Conservation (phyloP, 306 rosid genomes). For the Cicer pinnatifidum region DNA sequence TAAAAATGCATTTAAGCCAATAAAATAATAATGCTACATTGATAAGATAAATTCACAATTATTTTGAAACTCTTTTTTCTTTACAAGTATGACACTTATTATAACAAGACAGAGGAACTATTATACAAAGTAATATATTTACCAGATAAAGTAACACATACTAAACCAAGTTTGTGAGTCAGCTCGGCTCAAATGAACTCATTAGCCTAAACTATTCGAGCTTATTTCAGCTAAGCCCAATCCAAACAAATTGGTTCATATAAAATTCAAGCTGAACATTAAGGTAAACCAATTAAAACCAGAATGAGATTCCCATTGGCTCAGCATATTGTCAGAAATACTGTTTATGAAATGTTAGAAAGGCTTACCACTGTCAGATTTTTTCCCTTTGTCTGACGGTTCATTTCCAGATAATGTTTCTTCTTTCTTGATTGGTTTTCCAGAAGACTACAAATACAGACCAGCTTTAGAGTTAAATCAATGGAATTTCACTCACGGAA, state of each 20-base stretch:
- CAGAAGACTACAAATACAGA: slow-evolving; percentile 74
- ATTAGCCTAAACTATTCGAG: slow-evolving; percentile 12
- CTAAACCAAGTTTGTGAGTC: slow-evolving; percentile 1
- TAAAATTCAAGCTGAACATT: slow-evolving; percentile 20
- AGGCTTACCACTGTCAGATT: slow-evolving; percentile 55
- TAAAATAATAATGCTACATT: not conserved
- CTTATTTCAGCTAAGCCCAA: slow-evolving; percentile 34
- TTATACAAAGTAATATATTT: not conserved
- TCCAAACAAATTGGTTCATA: slow-evolving; percentile 27
- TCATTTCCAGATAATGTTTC: slow-evolving; percentile 52
- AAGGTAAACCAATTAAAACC: slow-evolving; percentile 16
- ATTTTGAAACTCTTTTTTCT: no score
- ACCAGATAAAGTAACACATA: not conserved
- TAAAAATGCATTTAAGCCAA: not conserved
- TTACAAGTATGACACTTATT: no score
- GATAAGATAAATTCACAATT: not conserved
- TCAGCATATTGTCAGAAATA: slow-evolving; percentile 26
- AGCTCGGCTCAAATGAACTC: slow-evolving; percentile 17
- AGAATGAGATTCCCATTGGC: not conserved
- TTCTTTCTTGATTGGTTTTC: slow-evolving; percentile 67
- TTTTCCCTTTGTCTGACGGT: slow-evolving; percentile 53
- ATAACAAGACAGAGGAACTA: not conserved
- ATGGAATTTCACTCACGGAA: slow-evolving; percentile 6
- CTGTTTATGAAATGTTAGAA: slow-evolving; percentile 33
- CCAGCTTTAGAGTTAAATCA: slow-evolving; percentile 30